Evolutionary conservation across 805 yeast species (phyloP).

Genomic region (Kuraishia capsulata): DNA sequence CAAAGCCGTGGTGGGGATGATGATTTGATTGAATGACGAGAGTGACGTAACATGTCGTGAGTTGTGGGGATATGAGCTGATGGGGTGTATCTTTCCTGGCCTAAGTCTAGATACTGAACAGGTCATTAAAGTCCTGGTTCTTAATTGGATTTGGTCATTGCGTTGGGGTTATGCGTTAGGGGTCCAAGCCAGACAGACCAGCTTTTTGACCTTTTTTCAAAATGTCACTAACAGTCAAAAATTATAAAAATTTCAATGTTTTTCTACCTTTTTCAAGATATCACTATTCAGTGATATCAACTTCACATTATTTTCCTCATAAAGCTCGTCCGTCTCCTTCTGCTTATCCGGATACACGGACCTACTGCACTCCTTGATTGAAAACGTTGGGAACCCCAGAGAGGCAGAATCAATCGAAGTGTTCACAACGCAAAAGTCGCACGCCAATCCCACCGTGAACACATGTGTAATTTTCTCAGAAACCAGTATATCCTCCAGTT

Average conservation of each 20-base stretch:
- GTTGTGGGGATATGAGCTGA: no score
- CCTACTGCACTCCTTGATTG: constrained; percentile 46
- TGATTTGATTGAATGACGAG: no score
- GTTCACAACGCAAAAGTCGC: constrained; percentile 76
- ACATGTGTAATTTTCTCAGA: constrained; percentile 46
- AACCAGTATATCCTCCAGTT: constrained; percentile 39
- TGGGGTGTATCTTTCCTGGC: no score
- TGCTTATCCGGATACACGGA: constrained; percentile 41
- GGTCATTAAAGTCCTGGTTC: no score
- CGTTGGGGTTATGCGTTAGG: no score
- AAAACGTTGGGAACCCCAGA: constrained; percentile 55
- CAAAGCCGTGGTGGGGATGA: no score
- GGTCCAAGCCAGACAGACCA: no score
- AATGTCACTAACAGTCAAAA: no score
- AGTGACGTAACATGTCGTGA: no score
- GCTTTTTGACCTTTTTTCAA: no score
- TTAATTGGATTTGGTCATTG: no score
- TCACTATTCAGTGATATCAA: constrained; percentile 1
- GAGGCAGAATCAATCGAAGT: constrained; percentile 63
- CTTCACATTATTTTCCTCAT: constrained; percentile 22
- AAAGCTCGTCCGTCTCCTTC: constrained; percentile 22
- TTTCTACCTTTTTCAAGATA: neutral
- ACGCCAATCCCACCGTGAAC: constrained; percentile 73
- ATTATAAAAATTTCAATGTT: neutral
- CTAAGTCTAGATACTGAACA: no score